A percentile compares a stretch with the other conserved stretches of the same genome.
These are phyloP conservation scores for Trypethelium eluteriae DNA, from an alignment of 495 filamentous ascomycete genomes.

Conservation along the genomic window DNA sequence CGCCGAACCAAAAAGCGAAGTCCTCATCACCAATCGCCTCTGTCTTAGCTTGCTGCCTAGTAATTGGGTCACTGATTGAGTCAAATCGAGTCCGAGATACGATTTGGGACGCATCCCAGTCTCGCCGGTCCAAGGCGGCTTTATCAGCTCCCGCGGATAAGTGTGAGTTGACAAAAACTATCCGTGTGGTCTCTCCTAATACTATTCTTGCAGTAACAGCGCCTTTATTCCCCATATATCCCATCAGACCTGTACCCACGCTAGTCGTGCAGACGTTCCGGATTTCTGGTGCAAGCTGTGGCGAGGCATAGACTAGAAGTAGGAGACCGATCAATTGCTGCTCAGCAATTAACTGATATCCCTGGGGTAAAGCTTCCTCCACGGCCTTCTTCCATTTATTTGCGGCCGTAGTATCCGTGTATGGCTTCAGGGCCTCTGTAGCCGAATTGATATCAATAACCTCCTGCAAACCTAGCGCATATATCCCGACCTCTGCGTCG, in stretches of 20 bases:
- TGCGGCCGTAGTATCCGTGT: constrained; percentile 59
- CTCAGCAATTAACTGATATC: constrained; percentile 67
- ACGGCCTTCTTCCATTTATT: constrained; percentile 73
- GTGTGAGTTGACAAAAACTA: constrained; percentile 87
- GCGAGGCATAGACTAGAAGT: constrained; percentile 77
- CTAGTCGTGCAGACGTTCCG: constrained; percentile 67
- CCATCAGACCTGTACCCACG: constrained; percentile 81
- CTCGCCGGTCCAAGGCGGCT: constrained; percentile 67
- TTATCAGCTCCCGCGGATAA: constrained; percentile 78
- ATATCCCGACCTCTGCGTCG: constrained; percentile 68
- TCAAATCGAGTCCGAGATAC: constrained; percentile 63
- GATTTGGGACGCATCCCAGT: constrained; percentile 85
- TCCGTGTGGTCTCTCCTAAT: constrained; percentile 78
- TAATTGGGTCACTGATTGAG: constrained; percentile 52
- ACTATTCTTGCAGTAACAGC: constrained; percentile 74
- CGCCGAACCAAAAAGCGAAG: constrained; percentile 92
- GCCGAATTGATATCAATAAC: constrained; percentile 76
- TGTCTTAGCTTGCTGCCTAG: constrained; percentile 40
- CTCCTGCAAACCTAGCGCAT: constrained; percentile 86
- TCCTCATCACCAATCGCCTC: constrained; percentile 85
- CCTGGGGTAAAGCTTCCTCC: constrained; percentile 61
- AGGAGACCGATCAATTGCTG: constrained; percentile 82
- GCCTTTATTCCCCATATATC: constrained; percentile 95
- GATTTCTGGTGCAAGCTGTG: constrained; percentile 60
- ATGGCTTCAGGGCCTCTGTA: constrained; percentile 57